These are phyloP conservation scores for Gossypium sturtianum DNA, from an alignment of 345 rosid species.

Conservation along the genomic window DNA sequence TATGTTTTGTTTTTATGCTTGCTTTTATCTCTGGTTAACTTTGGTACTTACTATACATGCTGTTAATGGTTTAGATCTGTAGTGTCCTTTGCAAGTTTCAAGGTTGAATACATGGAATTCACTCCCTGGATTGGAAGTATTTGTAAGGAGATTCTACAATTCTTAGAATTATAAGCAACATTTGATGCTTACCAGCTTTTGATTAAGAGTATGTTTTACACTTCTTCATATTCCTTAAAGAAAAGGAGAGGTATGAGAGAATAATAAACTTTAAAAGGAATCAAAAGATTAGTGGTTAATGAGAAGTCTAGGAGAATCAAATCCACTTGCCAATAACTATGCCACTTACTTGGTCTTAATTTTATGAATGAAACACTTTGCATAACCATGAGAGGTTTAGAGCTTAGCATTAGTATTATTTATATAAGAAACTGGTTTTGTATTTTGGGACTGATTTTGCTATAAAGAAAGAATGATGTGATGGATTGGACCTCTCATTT, in stretches of 20 bases:
- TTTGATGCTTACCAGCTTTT: constrained; percentile 11
- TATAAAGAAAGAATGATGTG: constrained; percentile 16
- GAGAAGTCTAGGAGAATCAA: constrained; percentile 7
- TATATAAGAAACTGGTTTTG: neutral
- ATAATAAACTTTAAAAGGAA: constrained; percentile 2
- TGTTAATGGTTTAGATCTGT: constrained; percentile 13
- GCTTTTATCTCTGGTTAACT: neutral
- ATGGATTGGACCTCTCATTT: constrained; percentile 22
- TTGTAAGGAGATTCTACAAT: no score
- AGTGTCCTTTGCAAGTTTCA: constrained; percentile 1
- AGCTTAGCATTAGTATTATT: neutral
- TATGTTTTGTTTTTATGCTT: constrained; percentile 8
- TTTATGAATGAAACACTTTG: neutral
- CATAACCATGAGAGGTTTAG: neutral
- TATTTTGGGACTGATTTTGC: constrained; percentile 1
- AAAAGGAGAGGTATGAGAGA: constrained; percentile 3
- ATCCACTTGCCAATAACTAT: constrained; percentile 1
- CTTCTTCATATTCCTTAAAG: constrained; percentile 12
- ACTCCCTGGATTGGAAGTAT: no score
- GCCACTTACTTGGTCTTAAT: neutral
- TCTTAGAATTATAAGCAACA: neutral
- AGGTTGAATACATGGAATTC: constrained; percentile 9
- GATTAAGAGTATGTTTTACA: constrained; percentile 14
- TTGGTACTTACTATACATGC: neutral
- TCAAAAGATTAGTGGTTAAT: neutral